A percentile compares a stretch with the other conserved stretches of the same genome.
phyloP scores from a whole-genome alignment of 1,284 basidiomycete genomes.

The Leccinum huronense region DNA sequence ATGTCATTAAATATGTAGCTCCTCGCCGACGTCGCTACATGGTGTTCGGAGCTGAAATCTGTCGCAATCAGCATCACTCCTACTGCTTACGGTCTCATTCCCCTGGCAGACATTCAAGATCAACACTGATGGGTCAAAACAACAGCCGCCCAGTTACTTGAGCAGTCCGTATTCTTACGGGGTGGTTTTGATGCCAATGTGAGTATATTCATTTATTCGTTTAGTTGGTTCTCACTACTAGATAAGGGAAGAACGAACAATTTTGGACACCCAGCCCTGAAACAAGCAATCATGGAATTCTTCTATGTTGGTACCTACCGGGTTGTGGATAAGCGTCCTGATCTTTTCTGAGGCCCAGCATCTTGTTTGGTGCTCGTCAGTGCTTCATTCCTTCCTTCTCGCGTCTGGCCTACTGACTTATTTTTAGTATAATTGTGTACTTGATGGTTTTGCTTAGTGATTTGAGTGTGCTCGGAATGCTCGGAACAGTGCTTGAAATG shows the following conservation, averaged over 20 bases:
- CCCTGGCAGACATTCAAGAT: background rate
- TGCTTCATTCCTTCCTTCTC: background rate
- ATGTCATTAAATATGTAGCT: background rate
- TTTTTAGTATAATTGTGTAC: background rate
- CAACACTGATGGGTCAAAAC: background rate
- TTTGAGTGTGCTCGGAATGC: too few relatives aligned
- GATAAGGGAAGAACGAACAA: background rate
- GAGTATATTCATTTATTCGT: background rate
- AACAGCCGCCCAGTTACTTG: background rate
- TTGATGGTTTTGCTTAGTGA: background rate
- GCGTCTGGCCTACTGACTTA: background rate
- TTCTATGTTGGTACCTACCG: background rate
- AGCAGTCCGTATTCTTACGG: background rate
- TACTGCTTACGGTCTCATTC: background rate
- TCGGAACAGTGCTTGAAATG: too few relatives aligned
- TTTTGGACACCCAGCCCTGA: background rate
- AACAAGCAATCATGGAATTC: background rate
- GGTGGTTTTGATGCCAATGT: background rate
- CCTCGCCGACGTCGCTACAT: background rate
- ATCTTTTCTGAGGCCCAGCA: background rate
- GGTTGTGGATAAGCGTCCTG: background rate
- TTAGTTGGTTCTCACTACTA: background rate
- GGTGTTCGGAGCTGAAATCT: background rate
- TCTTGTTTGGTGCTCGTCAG: background rate
- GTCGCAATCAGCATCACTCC: background rate